Evolutionary conservation across 441 rosid species (phyloP).

Genomic region (Gossypium gossypioides): DNA sequence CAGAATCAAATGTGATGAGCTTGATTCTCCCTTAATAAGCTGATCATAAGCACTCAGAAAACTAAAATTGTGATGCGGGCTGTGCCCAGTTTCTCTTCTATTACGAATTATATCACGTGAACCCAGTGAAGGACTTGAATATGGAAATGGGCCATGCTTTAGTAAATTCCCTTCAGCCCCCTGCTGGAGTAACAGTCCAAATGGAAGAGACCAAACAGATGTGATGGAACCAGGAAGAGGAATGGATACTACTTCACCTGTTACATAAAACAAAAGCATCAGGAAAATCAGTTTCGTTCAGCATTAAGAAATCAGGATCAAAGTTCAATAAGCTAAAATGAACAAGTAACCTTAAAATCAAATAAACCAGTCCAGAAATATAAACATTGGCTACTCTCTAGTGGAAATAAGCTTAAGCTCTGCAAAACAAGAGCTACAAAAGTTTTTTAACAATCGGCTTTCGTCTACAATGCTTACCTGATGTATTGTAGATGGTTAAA

Average conservation of each 20-base stretch:
- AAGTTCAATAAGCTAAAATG: conserved; percentile 7
- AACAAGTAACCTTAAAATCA: background rate
- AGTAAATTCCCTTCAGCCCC: conserved; percentile 44
- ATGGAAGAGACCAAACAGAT: conserved; percentile 91
- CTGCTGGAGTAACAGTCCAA: conserved; percentile 81
- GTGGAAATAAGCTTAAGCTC: background rate
- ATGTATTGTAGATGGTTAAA: conserved; percentile 55
- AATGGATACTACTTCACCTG: conserved; percentile 76
- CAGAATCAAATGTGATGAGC: conserved; percentile 67
- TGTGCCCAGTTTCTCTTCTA: conserved; percentile 55
- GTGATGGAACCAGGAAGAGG: conserved; percentile 56
- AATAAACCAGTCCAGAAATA: background rate
- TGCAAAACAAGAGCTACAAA: background rate
- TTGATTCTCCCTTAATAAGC: conserved; percentile 39
- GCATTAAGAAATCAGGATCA: background rate
- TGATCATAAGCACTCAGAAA: conserved; percentile 35
- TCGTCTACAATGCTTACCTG: conserved; percentile 41
- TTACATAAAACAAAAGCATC: conserved; percentile 8
- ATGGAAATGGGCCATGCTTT: conserved; percentile 30
- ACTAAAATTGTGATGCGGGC: conserved; percentile 36
- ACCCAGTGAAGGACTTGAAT: conserved; percentile 49
- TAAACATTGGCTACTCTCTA: background rate
- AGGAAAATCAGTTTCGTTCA: conserved; percentile 13
- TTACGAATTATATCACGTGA: conserved; percentile 42
- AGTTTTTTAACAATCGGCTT: background rate